A percentile compares a stretch with the other conserved stretches of the same genome.
Conservation (phyloP, 768 basidiomycete species). For the Lentinula raphanica region DNA sequence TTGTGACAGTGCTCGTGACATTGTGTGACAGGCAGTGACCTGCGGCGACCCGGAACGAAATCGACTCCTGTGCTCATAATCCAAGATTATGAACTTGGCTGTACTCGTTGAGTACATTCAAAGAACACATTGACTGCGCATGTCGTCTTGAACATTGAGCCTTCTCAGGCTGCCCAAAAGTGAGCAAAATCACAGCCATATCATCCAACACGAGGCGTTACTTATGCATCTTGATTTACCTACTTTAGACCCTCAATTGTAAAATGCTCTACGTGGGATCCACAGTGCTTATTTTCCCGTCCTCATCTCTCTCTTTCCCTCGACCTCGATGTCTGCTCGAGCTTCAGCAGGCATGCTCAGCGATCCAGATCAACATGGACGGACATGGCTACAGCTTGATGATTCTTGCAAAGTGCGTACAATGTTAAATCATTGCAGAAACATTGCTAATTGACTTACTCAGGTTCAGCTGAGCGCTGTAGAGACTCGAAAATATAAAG, state of each 20-base stretch:
- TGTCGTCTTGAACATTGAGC: too few species aligned
- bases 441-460: not conserved
- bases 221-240: not conserved
- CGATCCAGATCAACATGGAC: not conserved
- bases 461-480: conserved; percentile 1
- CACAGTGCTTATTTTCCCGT: not conserved
- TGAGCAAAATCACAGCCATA: not conserved
- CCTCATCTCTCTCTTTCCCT: not conserved
- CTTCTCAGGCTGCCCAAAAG: not conserved
- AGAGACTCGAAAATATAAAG: conserved; percentile 1
- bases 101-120: too few species aligned
- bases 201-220: not conserved
- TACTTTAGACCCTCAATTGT: not conserved
- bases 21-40: too few species aligned
- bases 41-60: too few species aligned
- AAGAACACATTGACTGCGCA: not conserved
- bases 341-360: not conserved
- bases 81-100: too few species aligned
- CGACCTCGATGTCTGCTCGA: not conserved
- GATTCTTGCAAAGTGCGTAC: not conserved
- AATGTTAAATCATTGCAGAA: not conserved
- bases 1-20: not conserved
- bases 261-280: not conserved
- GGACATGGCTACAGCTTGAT: conserved; percentile 5
- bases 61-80: too few species aligned